phyloP scores from a whole-genome alignment of 1,139 yeast genomes.

The Blastobotrys persicus region DNA sequence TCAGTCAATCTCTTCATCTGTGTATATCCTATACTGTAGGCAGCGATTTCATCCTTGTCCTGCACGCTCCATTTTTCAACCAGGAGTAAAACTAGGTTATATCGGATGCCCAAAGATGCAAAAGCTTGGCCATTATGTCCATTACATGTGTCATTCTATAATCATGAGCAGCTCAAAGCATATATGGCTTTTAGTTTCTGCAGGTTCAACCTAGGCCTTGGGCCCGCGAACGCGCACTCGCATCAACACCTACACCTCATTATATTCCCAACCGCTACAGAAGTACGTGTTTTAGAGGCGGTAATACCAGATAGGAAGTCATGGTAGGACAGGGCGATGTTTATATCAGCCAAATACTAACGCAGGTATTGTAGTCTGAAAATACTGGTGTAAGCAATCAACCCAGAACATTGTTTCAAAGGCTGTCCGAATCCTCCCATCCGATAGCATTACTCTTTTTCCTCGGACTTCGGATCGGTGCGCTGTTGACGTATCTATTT shows the following conservation, averaged over 20 bases:
- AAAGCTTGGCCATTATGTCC: not conserved
- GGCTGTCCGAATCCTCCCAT: slow-evolving; percentile 67
- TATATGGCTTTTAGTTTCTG: not conserved
- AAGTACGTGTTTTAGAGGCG: not conserved
- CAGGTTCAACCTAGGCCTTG: not conserved
- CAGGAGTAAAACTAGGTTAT: no score
- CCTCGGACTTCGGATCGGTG: slow-evolving; percentile 60
- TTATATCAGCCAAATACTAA: not conserved
- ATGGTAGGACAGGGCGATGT: not conserved
- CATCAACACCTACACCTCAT: not conserved
- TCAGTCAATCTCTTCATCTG: no score
- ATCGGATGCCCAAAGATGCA: not conserved
- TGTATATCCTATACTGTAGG: no score
- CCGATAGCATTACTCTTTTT: slow-evolving; percentile 71
- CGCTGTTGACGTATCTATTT: slow-evolving; percentile 64
- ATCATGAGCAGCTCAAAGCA: not conserved
- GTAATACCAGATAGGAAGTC: no score
- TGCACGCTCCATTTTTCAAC: no score
- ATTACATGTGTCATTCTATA: not conserved
- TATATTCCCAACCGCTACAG: not conserved
- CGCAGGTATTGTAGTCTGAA: slow-evolving; percentile 1
- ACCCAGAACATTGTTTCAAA: slow-evolving; percentile 35
- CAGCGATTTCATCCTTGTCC: not conserved
- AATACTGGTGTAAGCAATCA: slow-evolving; percentile 5
- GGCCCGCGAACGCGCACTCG: not conserved